Evolutionary conservation across 1,284 basidiomycete species (phyloP).

Genomic region (Heterobasidion irregulare): DNA sequence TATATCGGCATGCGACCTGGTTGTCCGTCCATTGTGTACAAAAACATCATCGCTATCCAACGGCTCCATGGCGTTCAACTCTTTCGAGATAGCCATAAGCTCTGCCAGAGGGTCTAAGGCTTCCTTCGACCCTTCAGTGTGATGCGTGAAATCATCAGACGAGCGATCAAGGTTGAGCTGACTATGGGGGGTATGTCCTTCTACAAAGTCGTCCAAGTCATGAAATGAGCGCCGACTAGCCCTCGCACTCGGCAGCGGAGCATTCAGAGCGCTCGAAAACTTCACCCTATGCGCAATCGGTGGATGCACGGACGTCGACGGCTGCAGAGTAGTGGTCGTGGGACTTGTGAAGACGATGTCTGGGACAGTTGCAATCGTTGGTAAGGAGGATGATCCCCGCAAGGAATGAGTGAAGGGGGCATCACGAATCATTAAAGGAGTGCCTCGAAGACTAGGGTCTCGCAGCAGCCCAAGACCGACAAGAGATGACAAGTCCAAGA

Average conservation of each 20-base stretch:
- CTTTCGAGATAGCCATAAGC: slow-evolving; percentile 11
- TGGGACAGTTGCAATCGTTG: neutral
- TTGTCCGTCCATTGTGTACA: neutral
- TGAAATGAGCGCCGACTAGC: neutral
- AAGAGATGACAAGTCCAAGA: neutral
- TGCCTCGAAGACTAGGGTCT: neutral
- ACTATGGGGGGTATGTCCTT: neutral
- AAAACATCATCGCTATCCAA: slow-evolving; percentile 10
- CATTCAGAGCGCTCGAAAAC: neutral
- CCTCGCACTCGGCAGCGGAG: neutral
- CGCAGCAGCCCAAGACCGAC: neutral
- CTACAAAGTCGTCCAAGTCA: neutral
- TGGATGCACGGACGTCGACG: neutral
- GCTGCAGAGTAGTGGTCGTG: neutral
- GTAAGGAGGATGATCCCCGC: neutral
- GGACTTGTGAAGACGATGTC: neutral
- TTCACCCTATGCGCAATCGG: neutral
- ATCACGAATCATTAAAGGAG: neutral
- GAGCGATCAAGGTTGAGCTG: neutral
- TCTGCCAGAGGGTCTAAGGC: slow-evolving; percentile 8
- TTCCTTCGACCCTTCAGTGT: neutral
- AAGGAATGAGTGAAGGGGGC: neutral
- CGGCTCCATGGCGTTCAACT: slow-evolving; percentile 9
- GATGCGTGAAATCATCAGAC: neutral
- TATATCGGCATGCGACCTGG: neutral